phyloP scores from a whole-genome alignment of 2,329 filamentous ascomycete species.

The Ascosphaera apis region DNA sequence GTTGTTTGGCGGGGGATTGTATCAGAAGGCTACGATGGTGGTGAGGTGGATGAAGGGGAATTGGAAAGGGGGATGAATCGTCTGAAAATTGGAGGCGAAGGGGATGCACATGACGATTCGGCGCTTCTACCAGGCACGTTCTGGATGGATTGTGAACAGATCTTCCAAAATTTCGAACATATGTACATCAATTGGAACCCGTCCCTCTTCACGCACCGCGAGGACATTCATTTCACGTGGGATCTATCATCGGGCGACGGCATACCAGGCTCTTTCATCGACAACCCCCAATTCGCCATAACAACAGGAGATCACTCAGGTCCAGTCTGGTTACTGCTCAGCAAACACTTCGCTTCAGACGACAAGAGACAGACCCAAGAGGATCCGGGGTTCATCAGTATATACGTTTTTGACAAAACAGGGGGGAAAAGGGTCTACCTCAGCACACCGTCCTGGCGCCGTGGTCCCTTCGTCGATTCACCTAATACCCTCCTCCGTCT shows the following conservation, averaged over 20 bases:
- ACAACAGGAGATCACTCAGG: conserved; percentile 30
- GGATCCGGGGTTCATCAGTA: conserved; percentile 59
- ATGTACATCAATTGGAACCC: conserved; percentile 98
- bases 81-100: too few relatives aligned
- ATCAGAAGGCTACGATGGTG: conserved; percentile 3
- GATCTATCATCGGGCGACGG: conserved; percentile 28
- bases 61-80: too few relatives aligned
- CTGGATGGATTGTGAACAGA: conserved; percentile 76
- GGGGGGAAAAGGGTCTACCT: conserved; percentile 50
- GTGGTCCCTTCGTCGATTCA: conserved; percentile 77
- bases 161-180: conserved; percentile 81
- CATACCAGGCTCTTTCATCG: conserved; percentile 51
- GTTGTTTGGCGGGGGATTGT: conserved; percentile 12
- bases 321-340: conserved; percentile 62
- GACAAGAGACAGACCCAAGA: conserved; percentile 24
- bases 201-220: conserved; percentile 50
- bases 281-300: conserved; percentile 38
- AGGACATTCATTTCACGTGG: conserved; percentile 86
- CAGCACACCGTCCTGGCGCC: conserved; percentile 45
- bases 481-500: conserved; percentile 73
- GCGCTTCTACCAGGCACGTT: conserved; percentile 46
- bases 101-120: conserved; percentile 6
- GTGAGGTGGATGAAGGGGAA: conserved; percentile 1
- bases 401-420: conserved; percentile 59
- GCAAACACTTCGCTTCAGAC: conserved; percentile 57